A percentile compares a stretch with the other conserved stretches of the same genome.
These are phyloP conservation scores for Echria macrotheca DNA, from an alignment of 495 filamentous ascomycete genomes.

Conservation along the genomic window DNA sequence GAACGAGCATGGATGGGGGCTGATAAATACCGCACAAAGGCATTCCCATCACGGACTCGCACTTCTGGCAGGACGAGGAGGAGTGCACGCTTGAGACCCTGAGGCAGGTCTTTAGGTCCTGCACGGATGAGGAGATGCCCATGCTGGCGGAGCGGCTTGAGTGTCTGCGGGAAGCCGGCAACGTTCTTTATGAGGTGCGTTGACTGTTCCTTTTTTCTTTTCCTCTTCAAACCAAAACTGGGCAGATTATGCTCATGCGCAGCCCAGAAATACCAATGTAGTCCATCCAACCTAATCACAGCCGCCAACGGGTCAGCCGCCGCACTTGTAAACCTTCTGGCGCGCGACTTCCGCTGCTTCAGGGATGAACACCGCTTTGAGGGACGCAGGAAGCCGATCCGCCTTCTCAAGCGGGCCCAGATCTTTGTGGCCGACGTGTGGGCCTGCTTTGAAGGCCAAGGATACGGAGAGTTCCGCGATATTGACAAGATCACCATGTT, in stretches of 20 bases:
- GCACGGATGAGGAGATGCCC: constrained; percentile 81
- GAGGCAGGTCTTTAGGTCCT: constrained; percentile 75
- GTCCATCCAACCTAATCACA: constrained; percentile 66
- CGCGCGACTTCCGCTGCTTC: constrained; percentile 78
- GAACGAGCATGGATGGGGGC: neutral
- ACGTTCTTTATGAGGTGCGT: constrained; percentile 76
- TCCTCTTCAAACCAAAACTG: constrained; percentile 2
- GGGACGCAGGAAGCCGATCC: constrained; percentile 58
- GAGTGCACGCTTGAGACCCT: constrained; percentile 71
- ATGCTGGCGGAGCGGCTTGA: constrained; percentile 69
- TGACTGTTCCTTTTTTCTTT: constrained; percentile 1
- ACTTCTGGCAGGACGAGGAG: constrained; percentile 78
- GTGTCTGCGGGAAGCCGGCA: constrained; percentile 80
- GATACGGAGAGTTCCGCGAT: constrained; percentile 79
- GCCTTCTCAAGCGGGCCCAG: constrained; percentile 88
- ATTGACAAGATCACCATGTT: constrained; percentile 98
- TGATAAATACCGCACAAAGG: constrained; percentile 39
- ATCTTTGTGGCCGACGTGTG: constrained; percentile 93
- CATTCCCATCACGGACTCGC: constrained; percentile 82
- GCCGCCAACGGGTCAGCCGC: constrained; percentile 76
- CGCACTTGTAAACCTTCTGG: constrained; percentile 74
- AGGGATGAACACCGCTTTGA: constrained; percentile 72
- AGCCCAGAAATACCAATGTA: constrained; percentile 68
- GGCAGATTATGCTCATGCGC: neutral
- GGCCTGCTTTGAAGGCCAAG: constrained; percentile 82